phyloP scores from a whole-genome alignment of 192 early-diverging fungal species.

The Linnemannia schmuckeri region DNA sequence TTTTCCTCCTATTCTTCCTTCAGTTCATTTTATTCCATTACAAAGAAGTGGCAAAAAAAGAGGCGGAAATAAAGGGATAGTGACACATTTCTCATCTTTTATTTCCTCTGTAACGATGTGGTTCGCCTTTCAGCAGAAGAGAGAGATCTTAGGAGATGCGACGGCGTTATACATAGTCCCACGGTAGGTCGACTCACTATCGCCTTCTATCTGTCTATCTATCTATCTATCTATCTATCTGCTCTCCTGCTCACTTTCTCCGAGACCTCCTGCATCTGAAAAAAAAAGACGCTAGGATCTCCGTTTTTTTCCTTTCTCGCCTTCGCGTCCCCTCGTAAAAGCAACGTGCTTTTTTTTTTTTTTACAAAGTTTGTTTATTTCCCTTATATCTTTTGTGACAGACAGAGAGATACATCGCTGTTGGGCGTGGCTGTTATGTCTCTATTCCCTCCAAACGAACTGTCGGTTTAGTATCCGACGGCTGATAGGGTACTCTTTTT shows the following conservation, averaged over 20 bases:
- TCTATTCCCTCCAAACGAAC: neutral
- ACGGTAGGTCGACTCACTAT: no score
- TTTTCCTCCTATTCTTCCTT: no score
- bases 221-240: no score
- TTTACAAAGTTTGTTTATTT: neutral
- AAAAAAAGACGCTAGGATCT: neutral
- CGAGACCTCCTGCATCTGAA: neutral
- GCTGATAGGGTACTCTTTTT: conserved; percentile 2
- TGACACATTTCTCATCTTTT: no score
- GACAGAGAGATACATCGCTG: neutral
- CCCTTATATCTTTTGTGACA: neutral
- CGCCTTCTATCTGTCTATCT: no score
- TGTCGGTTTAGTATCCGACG: neutral
- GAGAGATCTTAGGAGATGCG: no score
- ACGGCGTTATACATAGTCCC: no score
- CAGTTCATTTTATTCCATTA: no score
- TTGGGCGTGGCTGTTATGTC: neutral
- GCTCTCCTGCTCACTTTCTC: neutral
- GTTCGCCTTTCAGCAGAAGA: no score
- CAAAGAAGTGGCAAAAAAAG: no score
- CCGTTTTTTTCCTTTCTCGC: neutral
- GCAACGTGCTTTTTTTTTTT: neutral
- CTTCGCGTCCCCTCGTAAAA: neutral
- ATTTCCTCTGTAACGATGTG: no score
- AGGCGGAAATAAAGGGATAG: no score